Conservation (phyloP, 331 rosid species). For the Quercus phellos region DNA sequence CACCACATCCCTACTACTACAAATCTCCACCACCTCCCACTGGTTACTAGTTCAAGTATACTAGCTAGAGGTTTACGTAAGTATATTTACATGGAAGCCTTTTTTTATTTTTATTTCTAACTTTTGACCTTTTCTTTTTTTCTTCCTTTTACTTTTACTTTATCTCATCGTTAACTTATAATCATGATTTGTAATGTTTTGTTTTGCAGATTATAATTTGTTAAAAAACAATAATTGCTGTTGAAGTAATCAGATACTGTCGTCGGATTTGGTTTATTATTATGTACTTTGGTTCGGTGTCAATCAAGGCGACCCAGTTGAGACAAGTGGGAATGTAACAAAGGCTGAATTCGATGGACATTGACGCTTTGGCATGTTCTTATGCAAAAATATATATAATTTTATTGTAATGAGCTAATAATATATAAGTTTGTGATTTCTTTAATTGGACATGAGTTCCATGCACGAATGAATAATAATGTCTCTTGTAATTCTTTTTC, state of each 20-base stretch:
- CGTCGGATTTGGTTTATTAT: not conserved
- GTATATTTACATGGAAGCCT: not conserved
- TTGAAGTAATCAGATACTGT: not conserved
- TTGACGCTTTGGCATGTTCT: not conserved
- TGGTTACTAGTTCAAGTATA: not conserved
- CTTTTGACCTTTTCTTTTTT: not conserved
- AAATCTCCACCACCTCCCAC: conserved; percentile 6
- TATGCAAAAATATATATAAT: not conserved
- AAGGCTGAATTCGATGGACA: too few relatives aligned
- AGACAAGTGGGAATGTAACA: not conserved
- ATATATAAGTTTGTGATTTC: not conserved
- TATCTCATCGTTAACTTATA: not conserved
- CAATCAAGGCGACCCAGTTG: not conserved
- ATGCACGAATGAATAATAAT: not conserved
- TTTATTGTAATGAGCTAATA: not conserved
- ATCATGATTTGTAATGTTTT: not conserved
- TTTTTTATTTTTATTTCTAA: not conserved
- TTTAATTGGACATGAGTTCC: not conserved
- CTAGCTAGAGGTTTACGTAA: not conserved
- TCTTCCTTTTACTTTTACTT: not conserved
- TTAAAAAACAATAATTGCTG: not conserved
- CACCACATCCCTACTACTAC: not conserved
- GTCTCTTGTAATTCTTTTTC: not conserved
- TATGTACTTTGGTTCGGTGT: not conserved
- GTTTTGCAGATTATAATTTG: not conserved